A percentile compares a stretch with the other conserved stretches of the same genome.
Evolutionary conservation across 306 rosid species (phyloP).

Genomic region (Quercus variabilis): DNA sequence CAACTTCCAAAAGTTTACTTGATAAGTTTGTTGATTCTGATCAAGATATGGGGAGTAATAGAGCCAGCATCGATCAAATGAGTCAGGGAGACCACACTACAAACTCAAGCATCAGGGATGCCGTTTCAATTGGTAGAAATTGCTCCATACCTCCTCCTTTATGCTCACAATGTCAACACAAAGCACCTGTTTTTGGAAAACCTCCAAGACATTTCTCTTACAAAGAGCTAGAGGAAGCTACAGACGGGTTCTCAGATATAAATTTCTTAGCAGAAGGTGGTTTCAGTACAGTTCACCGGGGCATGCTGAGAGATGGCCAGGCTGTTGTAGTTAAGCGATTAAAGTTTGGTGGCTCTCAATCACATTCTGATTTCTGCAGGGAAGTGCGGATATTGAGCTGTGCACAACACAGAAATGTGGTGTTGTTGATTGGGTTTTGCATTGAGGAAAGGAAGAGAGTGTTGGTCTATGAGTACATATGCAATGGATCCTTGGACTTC

Average conservation of each 20-base stretch:
- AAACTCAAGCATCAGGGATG: conserved; percentile 52
- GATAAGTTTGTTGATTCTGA: conserved; percentile 39
- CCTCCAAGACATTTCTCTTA: conserved; percentile 85
- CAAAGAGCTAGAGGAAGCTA: conserved; percentile 75
- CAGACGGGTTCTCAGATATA: conserved; percentile 59
- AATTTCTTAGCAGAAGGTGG: conserved; percentile 87
- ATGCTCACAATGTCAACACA: conserved; percentile 85
- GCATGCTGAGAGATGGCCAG: conserved; percentile 78
- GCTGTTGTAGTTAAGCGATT: conserved; percentile 91
- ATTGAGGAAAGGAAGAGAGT: conserved; percentile 60
- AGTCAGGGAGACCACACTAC: conserved; percentile 37
- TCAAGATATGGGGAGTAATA: conserved; percentile 30
- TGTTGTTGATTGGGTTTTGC: conserved; percentile 82
- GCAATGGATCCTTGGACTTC: conserved; percentile 84
- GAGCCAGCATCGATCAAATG: conserved; percentile 29
- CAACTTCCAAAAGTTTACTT: conserved; percentile 43
- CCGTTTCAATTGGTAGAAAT: conserved; percentile 65
- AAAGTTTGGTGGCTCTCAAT: conserved; percentile 72
- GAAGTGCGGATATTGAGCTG: conserved; percentile 93
- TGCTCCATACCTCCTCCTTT: conserved; percentile 84
- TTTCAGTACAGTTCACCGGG: conserved; percentile 81
- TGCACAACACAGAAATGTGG: conserved; percentile 97
- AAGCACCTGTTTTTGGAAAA: conserved; percentile 82
- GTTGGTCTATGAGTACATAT: conserved; percentile 85
- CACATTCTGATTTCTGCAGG: conserved; percentile 83